These are phyloP conservation scores for Hsuehochloa calcarea DNA, from an alignment of 176 grass and related monocot genomes.

Conservation along the genomic window DNA sequence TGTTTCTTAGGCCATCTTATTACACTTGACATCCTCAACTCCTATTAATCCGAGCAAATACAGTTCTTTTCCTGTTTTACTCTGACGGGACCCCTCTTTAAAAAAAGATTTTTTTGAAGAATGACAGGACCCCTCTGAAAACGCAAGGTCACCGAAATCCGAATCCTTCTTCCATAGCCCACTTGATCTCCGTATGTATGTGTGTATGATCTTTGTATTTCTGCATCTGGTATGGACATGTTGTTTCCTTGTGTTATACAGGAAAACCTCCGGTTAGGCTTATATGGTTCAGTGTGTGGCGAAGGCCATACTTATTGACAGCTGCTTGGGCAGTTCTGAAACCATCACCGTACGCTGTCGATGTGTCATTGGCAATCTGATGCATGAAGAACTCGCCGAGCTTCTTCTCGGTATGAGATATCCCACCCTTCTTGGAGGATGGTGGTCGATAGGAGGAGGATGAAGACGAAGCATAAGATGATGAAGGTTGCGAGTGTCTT, in stretches of 20 bases:
- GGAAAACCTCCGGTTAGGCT: conserved; percentile 55
- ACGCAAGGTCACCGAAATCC: conserved; percentile 35
- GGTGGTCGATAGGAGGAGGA: conserved; percentile 48
- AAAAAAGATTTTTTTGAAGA: no score
- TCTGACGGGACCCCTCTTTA: conserved; percentile 30
- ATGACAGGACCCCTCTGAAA: conserved; percentile 37
- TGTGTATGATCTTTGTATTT: conserved; percentile 4
- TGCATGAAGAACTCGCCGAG: conserved; percentile 96
- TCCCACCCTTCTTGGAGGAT: conserved; percentile 80
- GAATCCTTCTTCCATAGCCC: not conserved
- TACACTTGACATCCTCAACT: conserved; percentile 8
- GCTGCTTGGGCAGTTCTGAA: conserved; percentile 80
- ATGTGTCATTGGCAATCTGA: conserved; percentile 87
- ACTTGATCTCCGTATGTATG: conserved; percentile 15
- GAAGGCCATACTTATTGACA: conserved; percentile 76
- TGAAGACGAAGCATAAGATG: conserved; percentile 63
- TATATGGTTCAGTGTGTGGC: conserved; percentile 77
- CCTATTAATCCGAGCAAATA: conserved; percentile 42
- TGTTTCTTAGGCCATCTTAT: conserved; percentile 20
- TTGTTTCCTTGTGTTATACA: conserved; percentile 32
- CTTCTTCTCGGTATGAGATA: conserved; percentile 87
- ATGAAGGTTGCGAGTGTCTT: conserved; percentile 40
- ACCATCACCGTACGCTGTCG: conserved; percentile 76
- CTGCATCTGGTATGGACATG: conserved; percentile 7
- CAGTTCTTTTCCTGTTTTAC: conserved; percentile 41